Base-by-base conservation (phyloP, 164 flowering plant species). In the Liriodendron chinense region DNA sequence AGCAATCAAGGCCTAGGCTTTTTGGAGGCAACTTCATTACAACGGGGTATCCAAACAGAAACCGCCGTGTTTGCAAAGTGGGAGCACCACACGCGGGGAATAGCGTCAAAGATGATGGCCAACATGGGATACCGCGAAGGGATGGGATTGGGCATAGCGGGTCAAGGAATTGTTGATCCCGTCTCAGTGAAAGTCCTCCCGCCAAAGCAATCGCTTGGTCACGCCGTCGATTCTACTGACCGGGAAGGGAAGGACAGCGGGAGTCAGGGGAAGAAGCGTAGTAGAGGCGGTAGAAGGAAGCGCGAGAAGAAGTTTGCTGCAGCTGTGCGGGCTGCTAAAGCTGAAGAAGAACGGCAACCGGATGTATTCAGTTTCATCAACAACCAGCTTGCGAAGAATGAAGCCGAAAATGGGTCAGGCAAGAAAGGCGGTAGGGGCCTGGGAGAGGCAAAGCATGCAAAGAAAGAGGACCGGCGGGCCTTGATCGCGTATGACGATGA, bases 21-120 rank as follows among this genome's bases (percentile, higher is more conserved):
- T 80, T 76, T 87, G 10, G 91, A 90, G 79, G 85, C 87, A 75
- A 78, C 87, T 20, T 53, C 77, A 71, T 72, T 69, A 48, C 91
- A 84, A 73, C 84, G 82, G 47, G 99, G 99, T 7, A 82, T 96
- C 70, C 98, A 92, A 81, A 91, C 90, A 50, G 98, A 92, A 62
- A 95, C 98, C 21, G 81, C 86, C 16, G 79, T 91, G 72, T 96
- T 96, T 85, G 97, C 99, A 0, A 89, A 80, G 72, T 96, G 99
- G 99, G 99, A 96, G 81, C 87, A 91, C 84, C 99, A 96, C 85
- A 96, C 99, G 3, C 78, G 99, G 0, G 99, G 99, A 47, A 86
- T 96, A 75, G 99, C 99, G 81, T 96, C 99, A 28, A 92, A 91
- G 84, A 96, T 96, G 99, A 96, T 96, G 99, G 97, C 98, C 26